A percentile compares a stretch with the other conserved stretches of the same genome.
These are phyloP conservation scores for Berberis thunbergii DNA, from an alignment of 164 flowering plant genomes.

Conservation along the genomic window DNA sequence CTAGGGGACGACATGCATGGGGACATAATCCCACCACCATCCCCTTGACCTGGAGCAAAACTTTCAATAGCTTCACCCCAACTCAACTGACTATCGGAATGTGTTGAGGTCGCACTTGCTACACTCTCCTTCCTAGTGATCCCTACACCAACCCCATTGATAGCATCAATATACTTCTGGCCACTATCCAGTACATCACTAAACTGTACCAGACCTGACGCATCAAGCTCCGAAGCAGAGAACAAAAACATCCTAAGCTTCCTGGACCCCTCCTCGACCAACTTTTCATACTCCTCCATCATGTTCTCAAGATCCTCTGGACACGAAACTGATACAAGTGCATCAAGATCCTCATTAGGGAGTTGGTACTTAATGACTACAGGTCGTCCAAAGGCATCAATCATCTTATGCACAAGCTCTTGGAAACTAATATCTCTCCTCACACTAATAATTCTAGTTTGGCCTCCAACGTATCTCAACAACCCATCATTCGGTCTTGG, in stretches of 20 bases:
- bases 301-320: constrained; percentile 79
- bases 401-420: constrained; percentile 57
- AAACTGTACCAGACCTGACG: constrained; percentile 30
- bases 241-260: constrained; percentile 49
- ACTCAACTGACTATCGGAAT: constrained; percentile 21
- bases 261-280: constrained; percentile 57
- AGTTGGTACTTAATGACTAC: constrained; percentile 73
- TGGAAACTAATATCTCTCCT: constrained; percentile 43
- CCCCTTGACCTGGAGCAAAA: constrained; percentile 17
- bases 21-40: constrained; percentile 24
- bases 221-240: constrained; percentile 37
- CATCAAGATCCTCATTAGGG: constrained; percentile 94
- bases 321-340: constrained; percentile 72
- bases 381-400: constrained; percentile 43
- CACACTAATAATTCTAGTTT: constrained; percentile 65
- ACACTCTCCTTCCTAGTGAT: constrained; percentile 50
- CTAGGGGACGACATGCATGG: constrained; percentile 27
- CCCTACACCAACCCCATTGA: constrained; percentile 58
- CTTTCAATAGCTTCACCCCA: not conserved
- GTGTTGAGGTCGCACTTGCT: constrained; percentile 53
- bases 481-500: constrained; percentile 81
- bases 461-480: constrained; percentile 87
- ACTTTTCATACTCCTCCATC: constrained; percentile 86
- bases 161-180: constrained; percentile 76
- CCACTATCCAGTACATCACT: constrained; percentile 51